These are phyloP conservation scores for Eragrostis curvula DNA, from an alignment of 176 grass and related monocot species.

Conservation along the genomic window DNA sequence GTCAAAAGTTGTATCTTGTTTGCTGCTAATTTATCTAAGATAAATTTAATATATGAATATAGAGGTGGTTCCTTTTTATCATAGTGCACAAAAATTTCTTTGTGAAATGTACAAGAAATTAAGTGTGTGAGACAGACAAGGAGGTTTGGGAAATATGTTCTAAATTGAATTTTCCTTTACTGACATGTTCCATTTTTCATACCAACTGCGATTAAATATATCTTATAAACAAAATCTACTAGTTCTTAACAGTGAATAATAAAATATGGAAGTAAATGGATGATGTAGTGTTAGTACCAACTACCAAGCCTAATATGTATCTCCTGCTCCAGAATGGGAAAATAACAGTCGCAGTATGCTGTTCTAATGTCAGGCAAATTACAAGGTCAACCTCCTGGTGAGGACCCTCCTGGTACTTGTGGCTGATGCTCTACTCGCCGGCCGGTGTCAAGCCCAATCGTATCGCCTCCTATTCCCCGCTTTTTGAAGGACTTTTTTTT, in stretches of 20 bases:
- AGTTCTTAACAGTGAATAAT: background rate
- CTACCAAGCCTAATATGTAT: background rate
- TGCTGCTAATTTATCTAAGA: background rate
- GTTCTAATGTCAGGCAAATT: constrained; percentile 35
- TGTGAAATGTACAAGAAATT: background rate
- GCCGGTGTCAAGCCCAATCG: constrained; percentile 32
- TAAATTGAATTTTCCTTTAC: background rate
- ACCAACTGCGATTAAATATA: background rate
- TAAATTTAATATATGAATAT: background rate
- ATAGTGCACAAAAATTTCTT: background rate
- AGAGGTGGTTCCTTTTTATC: background rate
- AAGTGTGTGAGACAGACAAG: background rate
- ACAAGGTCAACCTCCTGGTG: constrained; percentile 50
- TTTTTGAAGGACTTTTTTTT: constrained; percentile 38
- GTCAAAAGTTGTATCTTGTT: background rate
- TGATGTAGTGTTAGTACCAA: background rate
- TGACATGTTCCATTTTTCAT: background rate
- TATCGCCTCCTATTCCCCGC: background rate
- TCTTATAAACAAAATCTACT: too few relatives aligned
- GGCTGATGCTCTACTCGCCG: background rate
- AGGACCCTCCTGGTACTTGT: constrained; percentile 26
- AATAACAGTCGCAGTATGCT: background rate
- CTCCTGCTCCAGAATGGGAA: too few relatives aligned
- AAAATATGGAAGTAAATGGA: background rate
- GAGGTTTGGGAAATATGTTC: background rate